Evolutionary conservation across 352 stramenopile species (phyloP), one percentile per base, ranked within the genome.

Genomic region (Discostella stelligera): DNA sequence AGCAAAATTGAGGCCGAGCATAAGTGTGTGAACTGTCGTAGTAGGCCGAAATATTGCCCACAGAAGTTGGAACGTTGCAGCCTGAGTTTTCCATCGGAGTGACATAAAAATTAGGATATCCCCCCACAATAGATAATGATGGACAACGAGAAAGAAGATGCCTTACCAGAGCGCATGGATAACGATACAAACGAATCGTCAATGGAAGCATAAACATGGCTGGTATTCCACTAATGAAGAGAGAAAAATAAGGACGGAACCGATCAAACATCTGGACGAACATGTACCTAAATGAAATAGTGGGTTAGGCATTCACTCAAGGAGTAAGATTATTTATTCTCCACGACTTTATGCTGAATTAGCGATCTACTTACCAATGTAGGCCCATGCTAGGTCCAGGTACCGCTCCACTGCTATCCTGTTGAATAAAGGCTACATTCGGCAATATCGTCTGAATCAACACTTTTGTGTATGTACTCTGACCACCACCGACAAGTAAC

Each of bases 211-310:
- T 37, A 18, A 92, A 69, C n/a, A 92, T 61, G 46, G 68, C 84
- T 18, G 82, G 86, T 23, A 91, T 20, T 16, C 66, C 70, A 30
- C 39, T 61, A n/a, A 91, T 62, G 14, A 92, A 79, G 14, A 83
- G 53, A 20, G 64, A 59, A 72, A 90, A 92, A 66, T 91, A 93
- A 6, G 68, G 61, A 21, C 74, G 73, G 63, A 91, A 93, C 64
- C 86, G 71, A 64, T 78, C 79, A 78, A 93, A 93, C 27, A 89
- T 71, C 83, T 93, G 82, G 27, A 91, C 89, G 21, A 82, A 77
- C 37, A 90, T 79, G 63, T 92, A 92, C 71, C 68, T 77, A 23
- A 0, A 59, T 18, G 64, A 58, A 37, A 72, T 64, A 39, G 13
- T 4, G 3, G 64, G 20, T 25, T 44, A 8, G 23, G 2, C 27